These are phyloP conservation scores for Fusarium continuum DNA, from an alignment of 2,329 filamentous ascomycete genomes.

Conservation along the genomic window DNA sequence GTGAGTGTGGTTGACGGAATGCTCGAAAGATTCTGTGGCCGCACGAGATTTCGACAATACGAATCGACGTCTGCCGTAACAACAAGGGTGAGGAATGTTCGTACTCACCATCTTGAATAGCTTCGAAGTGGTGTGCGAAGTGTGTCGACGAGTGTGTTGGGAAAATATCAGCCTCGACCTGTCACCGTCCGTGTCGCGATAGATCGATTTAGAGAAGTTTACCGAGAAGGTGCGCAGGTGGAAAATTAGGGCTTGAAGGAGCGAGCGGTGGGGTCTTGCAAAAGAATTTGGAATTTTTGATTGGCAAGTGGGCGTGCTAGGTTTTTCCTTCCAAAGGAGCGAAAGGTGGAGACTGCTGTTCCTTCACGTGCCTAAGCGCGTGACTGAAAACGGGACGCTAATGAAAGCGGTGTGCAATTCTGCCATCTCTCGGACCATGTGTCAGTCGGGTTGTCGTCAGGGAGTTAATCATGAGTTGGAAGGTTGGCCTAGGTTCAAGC, in stretches of 20 bases:
- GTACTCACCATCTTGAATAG: constrained; percentile 61
- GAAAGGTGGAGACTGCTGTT: neutral
- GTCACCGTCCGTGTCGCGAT: constrained; percentile 50
- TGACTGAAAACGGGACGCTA: neutral
- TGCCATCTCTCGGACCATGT: constrained; percentile 40
- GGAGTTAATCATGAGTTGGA: constrained; percentile 33
- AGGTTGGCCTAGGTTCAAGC: constrained; percentile 13
- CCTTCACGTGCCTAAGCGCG: constrained; percentile 42
- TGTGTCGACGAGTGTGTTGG: constrained; percentile 52
- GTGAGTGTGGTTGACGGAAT: constrained; percentile 30
- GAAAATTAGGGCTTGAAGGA: constrained; percentile 51
- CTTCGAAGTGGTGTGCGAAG: constrained; percentile 55
- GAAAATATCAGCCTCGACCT: constrained; percentile 48
- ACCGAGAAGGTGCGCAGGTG: constrained; percentile 49
- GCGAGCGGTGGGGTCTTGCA: constrained; percentile 31
- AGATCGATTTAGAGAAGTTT: constrained; percentile 49
- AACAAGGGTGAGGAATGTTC: constrained; percentile 30
- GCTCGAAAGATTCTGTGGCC: constrained; percentile 26
- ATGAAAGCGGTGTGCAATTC: constrained; percentile 44
- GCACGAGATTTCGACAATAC: constrained; percentile 25
- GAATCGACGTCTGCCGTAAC: constrained; percentile 23
- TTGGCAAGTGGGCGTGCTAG: constrained; percentile 40
- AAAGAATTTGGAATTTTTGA: constrained; percentile 44
- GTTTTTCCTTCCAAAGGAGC: neutral
- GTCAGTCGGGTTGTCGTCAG: constrained; percentile 38